Evolutionary conservation across 1,284 basidiomycete species (phyloP).

Genomic region (Gomphus sp.): DNA sequence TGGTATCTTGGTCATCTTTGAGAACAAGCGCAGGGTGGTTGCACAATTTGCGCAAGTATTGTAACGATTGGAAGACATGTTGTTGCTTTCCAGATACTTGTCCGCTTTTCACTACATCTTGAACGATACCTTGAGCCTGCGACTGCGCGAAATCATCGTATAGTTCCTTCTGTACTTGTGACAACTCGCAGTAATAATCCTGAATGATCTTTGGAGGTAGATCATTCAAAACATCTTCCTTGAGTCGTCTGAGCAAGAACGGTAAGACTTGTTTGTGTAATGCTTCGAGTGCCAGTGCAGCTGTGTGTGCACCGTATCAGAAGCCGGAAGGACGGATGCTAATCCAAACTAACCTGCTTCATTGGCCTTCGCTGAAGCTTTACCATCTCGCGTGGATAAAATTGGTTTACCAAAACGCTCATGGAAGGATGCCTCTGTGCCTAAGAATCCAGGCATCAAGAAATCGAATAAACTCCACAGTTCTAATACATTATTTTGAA

Average conservation of each 20-base stretch:
- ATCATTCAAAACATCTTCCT: conserved; percentile 95
- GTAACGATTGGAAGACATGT: conserved; percentile 93
- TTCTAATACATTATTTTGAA: conserved; percentile 98
- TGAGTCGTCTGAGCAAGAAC: conserved; percentile 91
- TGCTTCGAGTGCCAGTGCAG: conserved; percentile 88
- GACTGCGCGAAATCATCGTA: conserved; percentile 92
- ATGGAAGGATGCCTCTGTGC: conserved; percentile 91
- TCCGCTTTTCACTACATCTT: conserved; percentile 50
- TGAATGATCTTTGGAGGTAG: conserved; percentile 99
- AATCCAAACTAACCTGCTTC: conserved; percentile 68
- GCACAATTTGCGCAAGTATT: conserved; percentile 96
- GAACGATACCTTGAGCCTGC: conserved; percentile 56
- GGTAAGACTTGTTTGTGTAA: conserved; percentile 99
- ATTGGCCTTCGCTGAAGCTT: conserved; percentile 75
- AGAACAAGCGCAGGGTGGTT: conserved; percentile 93
- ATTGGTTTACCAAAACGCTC: conserved; percentile 97
- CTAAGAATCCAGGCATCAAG: conserved; percentile 98
- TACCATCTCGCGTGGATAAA: conserved; percentile 90
- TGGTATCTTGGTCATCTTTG: conserved; percentile 55
- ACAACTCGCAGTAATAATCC: conserved; percentile 98
- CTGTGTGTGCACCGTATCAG: conserved; percentile 28
- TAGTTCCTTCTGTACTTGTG: conserved; percentile 84
- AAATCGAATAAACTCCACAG: conserved; percentile 99
- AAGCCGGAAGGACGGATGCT: not conserved
- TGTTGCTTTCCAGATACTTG: conserved; percentile 48